Evolutionary conservation across 1,139 yeast species (phyloP).

Genomic region (Lodderomyces oxycetoniae): DNA sequence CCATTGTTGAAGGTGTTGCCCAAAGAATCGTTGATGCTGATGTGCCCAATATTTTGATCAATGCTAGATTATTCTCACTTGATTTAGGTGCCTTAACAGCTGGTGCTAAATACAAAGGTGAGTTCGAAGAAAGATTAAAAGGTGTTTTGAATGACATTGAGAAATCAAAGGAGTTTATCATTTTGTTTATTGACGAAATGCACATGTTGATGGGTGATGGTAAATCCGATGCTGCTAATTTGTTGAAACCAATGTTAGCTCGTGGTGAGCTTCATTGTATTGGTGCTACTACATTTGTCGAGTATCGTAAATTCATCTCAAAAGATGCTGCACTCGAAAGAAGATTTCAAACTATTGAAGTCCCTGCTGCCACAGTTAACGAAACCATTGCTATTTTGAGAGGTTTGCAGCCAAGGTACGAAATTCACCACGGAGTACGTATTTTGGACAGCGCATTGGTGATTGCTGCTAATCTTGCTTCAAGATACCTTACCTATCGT

Average conservation of each 20-base stretch:
- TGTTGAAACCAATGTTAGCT: constrained; percentile 94
- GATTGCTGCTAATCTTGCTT: constrained; percentile 91
- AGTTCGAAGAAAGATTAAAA: constrained; percentile 94
- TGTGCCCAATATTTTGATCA: constrained; percentile 82
- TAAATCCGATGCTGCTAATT: constrained; percentile 87
- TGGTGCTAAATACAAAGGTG: constrained; percentile 98
- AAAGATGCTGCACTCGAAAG: constrained; percentile 99
- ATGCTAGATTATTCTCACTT: constrained; percentile 75
- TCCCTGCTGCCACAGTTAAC: constrained; percentile 85
- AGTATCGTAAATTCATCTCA: constrained; percentile 86
- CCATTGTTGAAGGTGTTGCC: constrained; percentile 97
- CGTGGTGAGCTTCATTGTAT: constrained; percentile 95
- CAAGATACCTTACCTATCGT: constrained; percentile 90
- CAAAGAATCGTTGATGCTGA: constrained; percentile 95
- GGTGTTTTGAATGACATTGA: constrained; percentile 94
- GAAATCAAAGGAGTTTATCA: constrained; percentile 78
- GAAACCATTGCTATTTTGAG: constrained; percentile 95
- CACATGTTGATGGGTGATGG: constrained; percentile 99
- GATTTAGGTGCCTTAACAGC: constrained; percentile 96
- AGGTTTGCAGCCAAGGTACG: constrained; percentile 94
- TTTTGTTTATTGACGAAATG: constrained; percentile 90
- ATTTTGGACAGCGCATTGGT: constrained; percentile 94
- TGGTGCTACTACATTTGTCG: constrained; percentile 96
- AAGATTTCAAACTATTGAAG: constrained; percentile 95
- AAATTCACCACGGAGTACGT: constrained; percentile 96